Base-by-base conservation (phyloP, 192 early-diverging fungal genomes). In the Backusella sp. region DNA sequence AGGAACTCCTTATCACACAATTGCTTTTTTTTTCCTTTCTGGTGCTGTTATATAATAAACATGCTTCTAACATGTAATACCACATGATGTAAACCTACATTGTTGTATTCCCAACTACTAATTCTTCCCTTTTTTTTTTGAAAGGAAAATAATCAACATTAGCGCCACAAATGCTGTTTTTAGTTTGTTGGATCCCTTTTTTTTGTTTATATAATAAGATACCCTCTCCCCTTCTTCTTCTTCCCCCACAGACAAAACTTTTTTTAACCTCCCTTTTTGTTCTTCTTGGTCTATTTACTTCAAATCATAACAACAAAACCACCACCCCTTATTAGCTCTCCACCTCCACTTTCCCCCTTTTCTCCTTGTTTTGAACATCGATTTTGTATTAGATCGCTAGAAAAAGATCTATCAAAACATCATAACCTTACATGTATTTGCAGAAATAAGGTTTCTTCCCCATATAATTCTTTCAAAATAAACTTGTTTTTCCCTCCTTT, bases 31-130 rank as follows among this genome's bases (percentile, higher is more conserved):
- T 59, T 26, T 53, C 52, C 9, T 23, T 59, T 59, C 23, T 12
- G 37, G 37, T 59, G 8, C 14, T 59, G n/a, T 26, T 59, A 59
- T 59, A 59, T 59, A 12, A 52, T 52, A 59, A 59, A 49, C 46
- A 49, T 19, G 17, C 46, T 49, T 49, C 46, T 49, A 5, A 5
- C 5, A 49, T 26, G 12, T 11, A 59, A 28, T 26, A 59, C 23
- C 56, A 59, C 56, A 59, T 59, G 56, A 59, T 62, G 11, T 28
- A 62, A 62, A 28, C 56, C 56, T 62, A 62, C 56, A 62, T 62
- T 28, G 56, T 62, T 62, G 56, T 62, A 62, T 23, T 62, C 56
- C 23, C 23, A 62, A 62, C 56, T 62, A 62, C 56, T 62, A 62
- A 28, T 62, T 62, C 23, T 62, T 62, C 26, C 23, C 4, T 62